Evolutionary conservation across 228 moss, liverwort and hornwort species (phyloP).

Genomic region (Sphagnum fallax): DNA sequence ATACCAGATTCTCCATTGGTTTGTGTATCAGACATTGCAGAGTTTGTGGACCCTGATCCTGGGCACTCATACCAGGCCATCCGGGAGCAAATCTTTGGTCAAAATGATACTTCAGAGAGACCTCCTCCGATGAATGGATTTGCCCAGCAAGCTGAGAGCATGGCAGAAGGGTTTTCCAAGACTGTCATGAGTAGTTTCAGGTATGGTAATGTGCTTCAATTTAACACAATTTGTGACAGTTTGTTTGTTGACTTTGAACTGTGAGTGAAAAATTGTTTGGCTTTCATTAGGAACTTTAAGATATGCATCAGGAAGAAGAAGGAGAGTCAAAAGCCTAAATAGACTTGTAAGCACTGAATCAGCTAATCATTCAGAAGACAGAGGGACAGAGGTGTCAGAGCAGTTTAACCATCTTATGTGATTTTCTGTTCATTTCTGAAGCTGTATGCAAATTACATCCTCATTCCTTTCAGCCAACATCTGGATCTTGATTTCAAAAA

Average conservation of each 20-base stretch:
- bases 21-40: constrained; percentile 59
- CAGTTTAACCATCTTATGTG: too few species aligned
- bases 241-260: neutral
- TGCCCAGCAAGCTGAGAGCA: constrained; percentile 80
- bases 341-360: too few species aligned
- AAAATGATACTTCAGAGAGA: constrained; percentile 45
- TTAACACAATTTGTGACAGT: too few species aligned
- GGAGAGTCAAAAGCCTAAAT: too few species aligned
- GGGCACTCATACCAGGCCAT: constrained; percentile 89
- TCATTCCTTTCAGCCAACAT: too few species aligned
- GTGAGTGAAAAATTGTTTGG: neutral
- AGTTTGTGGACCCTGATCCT: constrained; percentile 91
- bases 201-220: constrained; percentile 6
- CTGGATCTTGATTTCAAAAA: too few species aligned
- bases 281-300: too few species aligned
- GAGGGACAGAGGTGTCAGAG: too few species aligned
- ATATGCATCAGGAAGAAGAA: too few species aligned
- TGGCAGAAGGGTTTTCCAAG: constrained; percentile 60
- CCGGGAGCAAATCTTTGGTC: constrained; percentile 73
- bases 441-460: too few species aligned
- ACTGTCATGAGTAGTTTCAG: constrained; percentile 81
- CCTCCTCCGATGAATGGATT: constrained; percentile 94
- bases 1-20: constrained; percentile 43
- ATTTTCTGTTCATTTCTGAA: too few species aligned
- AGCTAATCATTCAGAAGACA: too few species aligned